phyloP scores from a whole-genome alignment of 345 rosid species.

The Ceriops zippeliana region DNA sequence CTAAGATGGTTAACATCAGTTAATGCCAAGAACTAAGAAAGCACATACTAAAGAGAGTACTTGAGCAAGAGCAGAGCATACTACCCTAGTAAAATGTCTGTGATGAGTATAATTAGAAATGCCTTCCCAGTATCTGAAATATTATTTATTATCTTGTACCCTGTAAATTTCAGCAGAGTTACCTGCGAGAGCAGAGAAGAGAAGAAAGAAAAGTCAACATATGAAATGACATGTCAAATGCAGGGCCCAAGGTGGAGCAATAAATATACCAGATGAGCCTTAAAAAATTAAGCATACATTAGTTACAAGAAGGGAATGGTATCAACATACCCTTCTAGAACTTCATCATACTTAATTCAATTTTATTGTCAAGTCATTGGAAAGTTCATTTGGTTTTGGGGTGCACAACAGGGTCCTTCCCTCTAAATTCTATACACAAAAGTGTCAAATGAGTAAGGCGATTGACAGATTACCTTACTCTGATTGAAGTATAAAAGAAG shows the following conservation, averaged over 20 bases:
- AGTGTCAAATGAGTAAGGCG: neutral
- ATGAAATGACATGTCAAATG: neutral
- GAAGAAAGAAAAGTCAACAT: conserved; percentile 2
- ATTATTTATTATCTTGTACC: conserved; percentile 76
- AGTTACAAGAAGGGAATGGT: neutral
- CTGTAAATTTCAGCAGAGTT: conserved; percentile 91
- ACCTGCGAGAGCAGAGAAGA: conserved; percentile 47
- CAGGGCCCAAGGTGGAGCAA: conserved; percentile 4
- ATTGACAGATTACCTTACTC: conserved; percentile 55
- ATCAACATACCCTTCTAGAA: too few relatives aligned
- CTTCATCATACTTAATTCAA: too few relatives aligned
- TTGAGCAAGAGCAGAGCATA: conserved; percentile 8
- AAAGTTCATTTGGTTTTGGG: too few relatives aligned
- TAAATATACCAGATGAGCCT: neutral
- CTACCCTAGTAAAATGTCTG: conserved; percentile 91
- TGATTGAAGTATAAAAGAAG: conserved; percentile 76
- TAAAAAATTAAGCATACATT: too few relatives aligned
- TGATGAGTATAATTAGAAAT: conserved; percentile 67
- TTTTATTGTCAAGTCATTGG: too few relatives aligned
- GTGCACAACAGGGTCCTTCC: too few relatives aligned
- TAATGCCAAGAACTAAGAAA: conserved; percentile 1
- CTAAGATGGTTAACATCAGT: neutral
- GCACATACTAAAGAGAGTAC: neutral
- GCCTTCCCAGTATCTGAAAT: conserved; percentile 89
- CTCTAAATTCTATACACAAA: neutral